phyloP scores from a whole-genome alignment of 768 basidiomycete genomes.

The Hericium rajendrae region DNA sequence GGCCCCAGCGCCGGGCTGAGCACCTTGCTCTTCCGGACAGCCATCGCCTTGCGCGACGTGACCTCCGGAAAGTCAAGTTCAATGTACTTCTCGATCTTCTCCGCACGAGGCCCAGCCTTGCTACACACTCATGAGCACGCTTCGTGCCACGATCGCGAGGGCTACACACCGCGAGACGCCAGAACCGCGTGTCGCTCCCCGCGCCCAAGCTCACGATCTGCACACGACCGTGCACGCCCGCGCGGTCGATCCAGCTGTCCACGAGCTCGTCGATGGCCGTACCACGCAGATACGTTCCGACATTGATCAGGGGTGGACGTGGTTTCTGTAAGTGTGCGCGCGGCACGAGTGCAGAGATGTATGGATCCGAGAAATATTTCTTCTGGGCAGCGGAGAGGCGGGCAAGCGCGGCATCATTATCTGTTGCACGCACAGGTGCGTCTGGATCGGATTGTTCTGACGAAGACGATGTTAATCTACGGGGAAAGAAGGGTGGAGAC shows the following conservation, averaged over 20 bases:
- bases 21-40: slow-evolving; percentile 59
- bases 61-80: slow-evolving; percentile 90
- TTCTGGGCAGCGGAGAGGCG: slow-evolving; percentile 76
- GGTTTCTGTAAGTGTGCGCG: slow-evolving; percentile 48
- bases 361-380: slow-evolving; percentile 76
- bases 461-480: background rate
- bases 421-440: slow-evolving; percentile 63
- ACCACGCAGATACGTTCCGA: slow-evolving; percentile 86
- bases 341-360: slow-evolving; percentile 55
- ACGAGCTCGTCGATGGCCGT: slow-evolving; percentile 73
- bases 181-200: slow-evolving; percentile 93
- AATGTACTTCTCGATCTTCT: slow-evolving; percentile 51
- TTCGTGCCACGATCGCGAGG: background rate
- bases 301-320: slow-evolving; percentile 85
- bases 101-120: slow-evolving; percentile 48
- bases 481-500: background rate
- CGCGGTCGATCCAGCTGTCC: slow-evolving; percentile 37
- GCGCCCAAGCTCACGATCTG: slow-evolving; percentile 95
- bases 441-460: slow-evolving; percentile 33
- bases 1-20: slow-evolving; percentile 42
- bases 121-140: slow-evolving; percentile 2
- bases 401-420: slow-evolving; percentile 77
- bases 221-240: slow-evolving; percentile 30
- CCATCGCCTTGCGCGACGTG: slow-evolving; percentile 75
- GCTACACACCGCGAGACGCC: slow-evolving; percentile 72